These are phyloP conservation scores for Leishmania lainsoni DNA, from an alignment of 208 protist genomes.

Conservation along the genomic window DNA sequence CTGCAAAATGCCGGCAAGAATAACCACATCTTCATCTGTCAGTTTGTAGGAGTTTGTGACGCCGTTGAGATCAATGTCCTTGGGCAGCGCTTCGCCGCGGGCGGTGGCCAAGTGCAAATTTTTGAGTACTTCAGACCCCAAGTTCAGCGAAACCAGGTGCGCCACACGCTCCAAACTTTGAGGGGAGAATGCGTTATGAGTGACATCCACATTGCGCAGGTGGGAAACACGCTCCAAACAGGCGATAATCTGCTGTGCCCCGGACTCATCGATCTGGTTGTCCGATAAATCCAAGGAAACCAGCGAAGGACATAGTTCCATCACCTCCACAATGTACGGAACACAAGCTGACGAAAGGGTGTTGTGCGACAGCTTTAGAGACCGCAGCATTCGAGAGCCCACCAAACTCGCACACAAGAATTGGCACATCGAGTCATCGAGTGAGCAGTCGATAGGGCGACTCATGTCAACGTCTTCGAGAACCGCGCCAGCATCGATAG, in stretches of 20 bases:
- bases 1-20: constrained; percentile 60
- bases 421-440: constrained; percentile 67
- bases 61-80: constrained; percentile 73
- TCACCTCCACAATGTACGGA: constrained; percentile 59
- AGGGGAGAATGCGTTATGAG: constrained; percentile 60
- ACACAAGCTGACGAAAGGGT: constrained; percentile 55
- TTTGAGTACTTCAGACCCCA: constrained; percentile 71
- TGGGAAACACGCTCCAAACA: constrained; percentile 49
- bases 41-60: constrained; percentile 44
- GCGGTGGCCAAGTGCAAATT: constrained; percentile 48
- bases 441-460: constrained; percentile 29
- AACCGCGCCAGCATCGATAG: constrained; percentile 50
- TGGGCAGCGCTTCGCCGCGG: constrained; percentile 39
- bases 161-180: constrained; percentile 46
- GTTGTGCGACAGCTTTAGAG: constrained; percentile 73
- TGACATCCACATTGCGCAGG: constrained; percentile 43
- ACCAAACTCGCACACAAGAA: constrained; percentile 59
- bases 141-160: constrained; percentile 74
- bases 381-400: constrained; percentile 44
- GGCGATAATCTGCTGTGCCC: constrained; percentile 47
- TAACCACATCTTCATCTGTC: constrained; percentile 64
- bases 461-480: constrained; percentile 61
- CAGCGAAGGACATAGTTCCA: constrained; percentile 57
- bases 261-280: constrained; percentile 76
- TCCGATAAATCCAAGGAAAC: constrained; percentile 60